phyloP scores from a whole-genome alignment of 768 basidiomycete species.

The Panaeolus papilionaceus region DNA sequence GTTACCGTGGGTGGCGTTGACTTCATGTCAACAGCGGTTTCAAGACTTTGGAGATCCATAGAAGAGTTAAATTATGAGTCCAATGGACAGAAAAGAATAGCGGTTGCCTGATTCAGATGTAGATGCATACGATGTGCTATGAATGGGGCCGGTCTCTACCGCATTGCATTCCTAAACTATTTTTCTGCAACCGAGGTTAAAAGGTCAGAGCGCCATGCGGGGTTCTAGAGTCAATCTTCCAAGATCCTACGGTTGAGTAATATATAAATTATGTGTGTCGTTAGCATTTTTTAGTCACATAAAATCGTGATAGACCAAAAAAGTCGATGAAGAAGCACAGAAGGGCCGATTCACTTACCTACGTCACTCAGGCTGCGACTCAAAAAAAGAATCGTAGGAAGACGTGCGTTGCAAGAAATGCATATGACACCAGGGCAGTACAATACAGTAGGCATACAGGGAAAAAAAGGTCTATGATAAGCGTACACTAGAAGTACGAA shows the following conservation, averaged over 20 bases:
- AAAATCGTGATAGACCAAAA: background rate
- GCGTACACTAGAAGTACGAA: slow-evolving; percentile 4
- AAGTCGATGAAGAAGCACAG: background rate
- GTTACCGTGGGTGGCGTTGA: slow-evolving; percentile 12
- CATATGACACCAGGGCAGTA: background rate
- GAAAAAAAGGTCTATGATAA: background rate
- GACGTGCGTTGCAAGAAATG: background rate
- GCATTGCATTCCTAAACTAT: background rate
- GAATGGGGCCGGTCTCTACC: background rate
- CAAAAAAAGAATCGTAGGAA: background rate
- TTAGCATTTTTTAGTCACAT: background rate
- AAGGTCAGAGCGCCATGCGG: background rate
- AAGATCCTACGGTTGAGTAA: background rate
- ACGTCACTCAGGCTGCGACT: background rate
- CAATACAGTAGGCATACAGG: background rate
- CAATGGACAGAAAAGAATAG: background rate
- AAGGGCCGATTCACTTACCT: background rate
- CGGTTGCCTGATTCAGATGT: background rate
- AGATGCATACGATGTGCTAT: background rate
- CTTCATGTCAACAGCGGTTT: background rate
- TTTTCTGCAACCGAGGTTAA: background rate
- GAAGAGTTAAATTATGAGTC: background rate
- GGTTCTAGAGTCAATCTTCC: background rate
- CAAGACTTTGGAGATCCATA: background rate
- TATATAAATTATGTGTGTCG: background rate